A percentile compares a stretch with the other conserved stretches of the same genome.
phyloP scores from a whole-genome alignment of 345 rosid genomes.

The Brassica rapa region DNA sequence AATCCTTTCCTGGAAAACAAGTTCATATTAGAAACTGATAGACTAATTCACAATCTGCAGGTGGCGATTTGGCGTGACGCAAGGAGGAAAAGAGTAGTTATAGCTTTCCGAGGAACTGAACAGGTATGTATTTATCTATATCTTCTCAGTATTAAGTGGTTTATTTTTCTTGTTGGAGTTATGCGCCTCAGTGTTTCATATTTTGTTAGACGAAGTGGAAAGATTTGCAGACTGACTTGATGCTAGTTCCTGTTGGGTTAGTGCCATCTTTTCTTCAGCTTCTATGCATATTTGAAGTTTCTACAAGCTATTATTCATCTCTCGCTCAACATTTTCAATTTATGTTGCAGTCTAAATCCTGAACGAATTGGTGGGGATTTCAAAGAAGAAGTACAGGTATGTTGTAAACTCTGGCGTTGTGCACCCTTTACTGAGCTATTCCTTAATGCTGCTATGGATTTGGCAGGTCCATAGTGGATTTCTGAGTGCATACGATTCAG shows the following conservation, averaged over 20 bases:
- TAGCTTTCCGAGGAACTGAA: constrained; percentile 97
- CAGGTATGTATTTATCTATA: constrained; percentile 58
- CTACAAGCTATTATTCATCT: constrained; percentile 20
- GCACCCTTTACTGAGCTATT: neutral
- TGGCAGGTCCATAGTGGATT: constrained; percentile 94
- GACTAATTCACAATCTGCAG: constrained; percentile 49
- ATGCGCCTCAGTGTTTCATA: constrained; percentile 26
- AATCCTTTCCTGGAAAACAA: neutral
- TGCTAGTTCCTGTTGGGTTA: constrained; percentile 90
- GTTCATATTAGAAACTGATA: constrained; percentile 17
- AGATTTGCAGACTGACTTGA: constrained; percentile 90
- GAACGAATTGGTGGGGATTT: constrained; percentile 95
- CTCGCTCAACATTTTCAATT: neutral
- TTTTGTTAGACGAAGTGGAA: constrained; percentile 83
- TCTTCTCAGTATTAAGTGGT: constrained; percentile 13
- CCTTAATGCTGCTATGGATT: constrained; percentile 12
- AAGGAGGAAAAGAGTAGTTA: constrained; percentile 69
- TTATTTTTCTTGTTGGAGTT: constrained; percentile 15
- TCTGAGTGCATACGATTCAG: constrained; percentile 85
- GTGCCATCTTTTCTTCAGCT: constrained; percentile 14
- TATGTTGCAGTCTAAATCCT: constrained; percentile 69
- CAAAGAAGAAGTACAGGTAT: constrained; percentile 90
- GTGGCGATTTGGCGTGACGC: constrained; percentile 97
- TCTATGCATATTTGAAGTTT: constrained; percentile 10
- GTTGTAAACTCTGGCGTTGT: constrained; percentile 17